Percentiles rank a stretch among this genome's conserved stretches.
Conservation (phyloP, 169 alveolate genomes). For the Babesia gibsoni region DNA sequence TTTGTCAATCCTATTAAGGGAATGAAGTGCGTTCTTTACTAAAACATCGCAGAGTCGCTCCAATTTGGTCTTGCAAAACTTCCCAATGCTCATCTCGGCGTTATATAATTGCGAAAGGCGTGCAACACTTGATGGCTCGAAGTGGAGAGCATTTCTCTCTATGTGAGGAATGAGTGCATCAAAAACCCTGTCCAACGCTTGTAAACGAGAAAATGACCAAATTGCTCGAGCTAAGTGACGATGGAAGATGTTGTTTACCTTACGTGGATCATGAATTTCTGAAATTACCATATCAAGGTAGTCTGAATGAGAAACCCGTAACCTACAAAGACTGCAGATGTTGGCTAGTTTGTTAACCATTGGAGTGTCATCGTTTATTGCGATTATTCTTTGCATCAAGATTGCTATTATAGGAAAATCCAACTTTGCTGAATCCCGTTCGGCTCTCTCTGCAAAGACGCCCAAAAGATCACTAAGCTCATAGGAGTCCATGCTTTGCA, state of each 20-base stretch:
- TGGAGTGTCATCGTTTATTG: constrained; percentile 40
- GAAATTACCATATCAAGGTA: constrained; percentile 12
- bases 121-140: constrained; percentile 51
- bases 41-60: constrained; percentile 15
- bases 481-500: constrained; percentile 41
- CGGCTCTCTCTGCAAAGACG: constrained; percentile 51
- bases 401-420: constrained; percentile 63
- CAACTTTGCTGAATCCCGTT: constrained; percentile 41
- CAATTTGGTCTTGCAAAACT: neutral
- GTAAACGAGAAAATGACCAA: constrained; percentile 54
- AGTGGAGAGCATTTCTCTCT: constrained; percentile 24
- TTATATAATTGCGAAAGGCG: constrained; percentile 35
- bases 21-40: constrained; percentile 13
- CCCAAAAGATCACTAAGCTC: constrained; percentile 55
- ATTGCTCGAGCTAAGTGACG: constrained; percentile 53
- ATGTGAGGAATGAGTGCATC: constrained; percentile 53
- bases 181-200: constrained; percentile 21
- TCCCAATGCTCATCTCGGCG: constrained; percentile 1
- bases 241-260: constrained; percentile 56
- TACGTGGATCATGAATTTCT: constrained; percentile 33
- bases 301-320: constrained; percentile 33
- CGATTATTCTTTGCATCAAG: constrained; percentile 43
- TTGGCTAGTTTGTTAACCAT: constrained; percentile 45
- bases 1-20: constrained; percentile 7
- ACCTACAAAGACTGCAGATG: constrained; percentile 56